A percentile compares a stretch with the other conserved stretches of the same genome.
phyloP scores from a whole-genome alignment of 1,284 basidiomycete species.

The Termitomyces sp. region DNA sequence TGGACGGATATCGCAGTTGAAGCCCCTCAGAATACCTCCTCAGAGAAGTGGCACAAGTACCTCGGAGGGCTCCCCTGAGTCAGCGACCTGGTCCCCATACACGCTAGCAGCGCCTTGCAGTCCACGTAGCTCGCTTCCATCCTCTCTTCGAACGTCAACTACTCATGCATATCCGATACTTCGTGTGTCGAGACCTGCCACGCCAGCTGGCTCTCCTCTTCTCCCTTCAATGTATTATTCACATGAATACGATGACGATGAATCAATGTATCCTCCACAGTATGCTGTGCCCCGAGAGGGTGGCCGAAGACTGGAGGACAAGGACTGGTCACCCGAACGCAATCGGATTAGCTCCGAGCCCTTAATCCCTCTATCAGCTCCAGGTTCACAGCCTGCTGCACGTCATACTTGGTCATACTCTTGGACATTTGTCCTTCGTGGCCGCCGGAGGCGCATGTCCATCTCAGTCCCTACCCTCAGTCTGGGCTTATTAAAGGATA shows the following conservation, averaged over 20 bases:
- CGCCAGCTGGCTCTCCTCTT: constrained; percentile 29
- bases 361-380: constrained; percentile 21
- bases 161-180: constrained; percentile 24
- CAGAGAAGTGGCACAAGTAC: constrained; percentile 18
- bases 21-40: constrained; percentile 25
- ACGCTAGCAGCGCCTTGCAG: constrained; percentile 26
- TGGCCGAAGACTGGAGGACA: constrained; percentile 21
- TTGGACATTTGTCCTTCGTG: constrained; percentile 38
- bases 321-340: constrained; percentile 28
- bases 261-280: constrained; percentile 34
- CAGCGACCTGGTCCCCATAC: constrained; percentile 33
- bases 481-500: constrained; percentile 7
- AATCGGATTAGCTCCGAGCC: constrained; percentile 12
- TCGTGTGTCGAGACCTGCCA: constrained; percentile 31
- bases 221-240: constrained; percentile 22
- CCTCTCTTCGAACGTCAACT: constrained; percentile 29
- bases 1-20: constrained; percentile 15
- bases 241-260: constrained; percentile 35
- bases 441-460: constrained; percentile 36
- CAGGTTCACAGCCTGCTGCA: constrained; percentile 12
- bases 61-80: constrained; percentile 20
- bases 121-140: constrained; percentile 26
- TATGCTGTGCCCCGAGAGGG: constrained; percentile 29
- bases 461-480: constrained; percentile 29
- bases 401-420: constrained; percentile 26